Conservation (phyloP, 805 yeast species). For the Starmerella etchellsii region DNA sequence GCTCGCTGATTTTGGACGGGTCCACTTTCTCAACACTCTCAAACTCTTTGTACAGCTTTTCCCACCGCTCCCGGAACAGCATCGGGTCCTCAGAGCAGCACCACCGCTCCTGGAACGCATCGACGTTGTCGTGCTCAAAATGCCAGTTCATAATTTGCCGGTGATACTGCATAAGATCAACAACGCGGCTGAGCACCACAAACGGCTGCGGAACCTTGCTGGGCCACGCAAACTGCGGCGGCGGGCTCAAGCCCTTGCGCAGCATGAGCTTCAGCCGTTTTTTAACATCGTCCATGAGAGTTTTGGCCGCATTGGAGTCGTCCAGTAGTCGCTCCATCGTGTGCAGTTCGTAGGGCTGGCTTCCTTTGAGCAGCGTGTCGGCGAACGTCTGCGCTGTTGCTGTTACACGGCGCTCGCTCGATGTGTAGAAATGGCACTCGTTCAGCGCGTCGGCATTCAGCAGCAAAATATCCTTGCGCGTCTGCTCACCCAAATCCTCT, state of each 20-base stretch:
- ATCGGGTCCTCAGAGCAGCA: slow-evolving; percentile 93
- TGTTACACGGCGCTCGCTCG: slow-evolving; percentile 89
- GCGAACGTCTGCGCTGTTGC: slow-evolving; percentile 86
- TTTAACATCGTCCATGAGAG: slow-evolving; percentile 92
- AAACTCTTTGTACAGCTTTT: slow-evolving; percentile 84
- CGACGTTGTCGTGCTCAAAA: slow-evolving; percentile 52
- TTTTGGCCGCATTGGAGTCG: slow-evolving; percentile 97
- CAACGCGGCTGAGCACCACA: slow-evolving; percentile 82
- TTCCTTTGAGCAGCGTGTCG: slow-evolving; percentile 53
- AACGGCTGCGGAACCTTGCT: slow-evolving; percentile 96
- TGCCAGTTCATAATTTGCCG: slow-evolving; percentile 71
- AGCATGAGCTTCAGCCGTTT: slow-evolving; percentile 88
- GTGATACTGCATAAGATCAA: slow-evolving; percentile 89
- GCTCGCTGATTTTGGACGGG: slow-evolving; percentile 91
- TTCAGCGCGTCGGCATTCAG: slow-evolving; percentile 73
- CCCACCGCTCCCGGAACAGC: slow-evolving; percentile 92
- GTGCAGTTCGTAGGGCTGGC: slow-evolving; percentile 61
- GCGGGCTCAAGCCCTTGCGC: slow-evolving; percentile 93
- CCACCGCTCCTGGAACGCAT: slow-evolving; percentile 67
- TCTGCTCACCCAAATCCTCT: slow-evolving; percentile 86
- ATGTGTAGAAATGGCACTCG: slow-evolving; percentile 75
- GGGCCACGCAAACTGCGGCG: slow-evolving; percentile 98
- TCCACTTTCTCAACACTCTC: slow-evolving; percentile 86
- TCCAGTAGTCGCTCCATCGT: slow-evolving; percentile 84
- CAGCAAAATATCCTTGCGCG: slow-evolving; percentile 79